These are phyloP conservation scores for Clausena lansium DNA, from an alignment of 345 rosid genomes.

Conservation along the genomic window DNA sequence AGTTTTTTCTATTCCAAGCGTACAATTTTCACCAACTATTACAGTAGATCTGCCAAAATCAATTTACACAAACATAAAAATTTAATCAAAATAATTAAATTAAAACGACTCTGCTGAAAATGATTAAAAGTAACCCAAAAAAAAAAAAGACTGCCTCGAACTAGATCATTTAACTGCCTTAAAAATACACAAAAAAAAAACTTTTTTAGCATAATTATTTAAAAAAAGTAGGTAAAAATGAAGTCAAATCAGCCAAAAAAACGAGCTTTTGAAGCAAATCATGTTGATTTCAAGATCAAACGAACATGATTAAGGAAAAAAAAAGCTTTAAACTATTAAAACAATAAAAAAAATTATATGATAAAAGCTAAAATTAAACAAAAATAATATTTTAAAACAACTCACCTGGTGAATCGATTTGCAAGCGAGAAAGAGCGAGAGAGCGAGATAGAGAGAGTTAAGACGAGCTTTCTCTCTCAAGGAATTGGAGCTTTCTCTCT, in stretches of 20 bases:
- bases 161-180: constrained; percentile 43
- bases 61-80: constrained; percentile 4
- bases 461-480: constrained; percentile 26
- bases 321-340: neutral
- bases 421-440: constrained; percentile 24
- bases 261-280: neutral
- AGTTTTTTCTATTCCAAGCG: constrained; percentile 33
- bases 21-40: constrained; percentile 24
- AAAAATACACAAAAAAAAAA: constrained; percentile 15
- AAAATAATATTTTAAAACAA: constrained; percentile 20
- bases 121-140: neutral
- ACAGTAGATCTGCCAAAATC: constrained; percentile 60
- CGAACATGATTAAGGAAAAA: neutral
- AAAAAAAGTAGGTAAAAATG: neutral
- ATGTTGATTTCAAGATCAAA: constrained; percentile 36
- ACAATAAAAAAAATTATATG: constrained; percentile 16
- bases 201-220: constrained; percentile 14
- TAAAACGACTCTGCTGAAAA: constrained; percentile 25
- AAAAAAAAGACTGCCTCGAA: constrained; percentile 14
- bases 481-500: constrained; percentile 1
- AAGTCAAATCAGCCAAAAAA: constrained; percentile 15
- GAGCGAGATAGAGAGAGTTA: constrained; percentile 3
- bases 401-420: constrained; percentile 34
- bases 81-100: neutral
- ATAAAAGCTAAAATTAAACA: constrained; percentile 22